Evolutionary conservation across 371 early-diverging fungal species (phyloP).

Genomic region (Furculomyces boomerangus): DNA sequence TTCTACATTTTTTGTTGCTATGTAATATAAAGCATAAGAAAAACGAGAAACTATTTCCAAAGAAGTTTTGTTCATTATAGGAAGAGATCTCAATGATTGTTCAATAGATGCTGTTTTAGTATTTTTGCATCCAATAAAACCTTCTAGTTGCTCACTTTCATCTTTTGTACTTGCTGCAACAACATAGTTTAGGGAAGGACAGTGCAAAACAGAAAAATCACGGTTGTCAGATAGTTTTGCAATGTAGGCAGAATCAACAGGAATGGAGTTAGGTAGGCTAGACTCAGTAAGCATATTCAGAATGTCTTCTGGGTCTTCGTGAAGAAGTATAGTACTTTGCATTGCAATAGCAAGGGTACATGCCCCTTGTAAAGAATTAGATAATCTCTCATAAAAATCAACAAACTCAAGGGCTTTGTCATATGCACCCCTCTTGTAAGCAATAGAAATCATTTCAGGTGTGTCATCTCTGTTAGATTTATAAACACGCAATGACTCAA

Average conservation of each 20-base stretch:
- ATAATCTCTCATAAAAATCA: slow-evolving; percentile 51
- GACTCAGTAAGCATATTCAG: background rate
- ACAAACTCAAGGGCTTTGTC: slow-evolving; percentile 81
- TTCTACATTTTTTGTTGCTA: background rate
- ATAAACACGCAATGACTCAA: slow-evolving; percentile 47
- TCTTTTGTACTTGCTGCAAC: background rate
- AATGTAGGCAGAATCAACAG: background rate
- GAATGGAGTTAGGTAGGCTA: background rate
- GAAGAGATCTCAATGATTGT: background rate
- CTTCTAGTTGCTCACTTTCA: background rate
- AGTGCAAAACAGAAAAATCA: slow-evolving; percentile 1
- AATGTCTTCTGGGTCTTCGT: slow-evolving; percentile 1
- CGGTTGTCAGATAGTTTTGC: background rate
- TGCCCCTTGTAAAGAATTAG: slow-evolving; percentile 49
- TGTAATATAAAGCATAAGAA: background rate
- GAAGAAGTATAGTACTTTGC: background rate
- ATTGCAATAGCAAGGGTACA: slow-evolving; percentile 17
- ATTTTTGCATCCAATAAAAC: background rate
- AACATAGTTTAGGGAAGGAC: slow-evolving; percentile 1
- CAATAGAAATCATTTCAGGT: slow-evolving; percentile 70
- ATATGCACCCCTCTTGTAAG: slow-evolving; percentile 66
- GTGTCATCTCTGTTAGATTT: slow-evolving; percentile 57
- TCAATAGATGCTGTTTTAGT: background rate
- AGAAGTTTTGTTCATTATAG: background rate
- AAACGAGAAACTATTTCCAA: background rate